Conservation (phyloP, 78 protist species). For the Dictyostelium brefeldianum region DNA sequence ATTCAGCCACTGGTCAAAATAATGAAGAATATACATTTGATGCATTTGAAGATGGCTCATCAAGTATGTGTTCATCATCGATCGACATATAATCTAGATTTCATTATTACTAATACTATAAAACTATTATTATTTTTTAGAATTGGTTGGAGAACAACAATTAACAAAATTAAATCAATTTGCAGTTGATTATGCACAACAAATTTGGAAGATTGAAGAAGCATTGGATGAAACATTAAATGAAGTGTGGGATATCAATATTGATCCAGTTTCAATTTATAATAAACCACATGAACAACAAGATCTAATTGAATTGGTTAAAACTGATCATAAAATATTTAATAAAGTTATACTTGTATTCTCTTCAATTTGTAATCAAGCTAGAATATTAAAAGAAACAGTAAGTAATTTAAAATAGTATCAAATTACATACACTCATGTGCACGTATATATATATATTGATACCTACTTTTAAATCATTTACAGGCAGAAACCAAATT, state of each 20-base stretch:
- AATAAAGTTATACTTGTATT: conserved; percentile 81
- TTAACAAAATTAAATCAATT: conserved; percentile 70
- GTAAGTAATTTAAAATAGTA: too few species aligned
- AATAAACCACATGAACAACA: conserved; percentile 83
- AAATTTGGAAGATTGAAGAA: conserved; percentile 81
- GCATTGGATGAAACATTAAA: conserved; percentile 73
- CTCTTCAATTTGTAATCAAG: conserved; percentile 54
- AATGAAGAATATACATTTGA: conserved; percentile 74
- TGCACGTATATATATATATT: too few species aligned
- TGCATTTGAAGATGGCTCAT: conserved; percentile 83
- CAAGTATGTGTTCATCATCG: conserved; percentile 33
- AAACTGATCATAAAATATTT: conserved; percentile 76
- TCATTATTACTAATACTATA: neutral
- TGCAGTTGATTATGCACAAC: conserved; percentile 80
- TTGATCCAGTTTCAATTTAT: conserved; percentile 75
- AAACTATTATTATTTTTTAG: conserved; percentile 8
- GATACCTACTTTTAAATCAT: too few species aligned
- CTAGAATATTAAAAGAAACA: conserved; percentile 65
- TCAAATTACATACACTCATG: too few species aligned
- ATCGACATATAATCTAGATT: neutral
- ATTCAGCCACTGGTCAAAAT: neutral
- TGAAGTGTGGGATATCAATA: conserved; percentile 54
- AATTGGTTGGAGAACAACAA: conserved; percentile 79
- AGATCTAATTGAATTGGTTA: conserved; percentile 75
- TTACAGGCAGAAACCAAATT: conserved; percentile 29